Conservation (phyloP, 768 basidiomycete species). For the Podaxis rugospora region DNA sequence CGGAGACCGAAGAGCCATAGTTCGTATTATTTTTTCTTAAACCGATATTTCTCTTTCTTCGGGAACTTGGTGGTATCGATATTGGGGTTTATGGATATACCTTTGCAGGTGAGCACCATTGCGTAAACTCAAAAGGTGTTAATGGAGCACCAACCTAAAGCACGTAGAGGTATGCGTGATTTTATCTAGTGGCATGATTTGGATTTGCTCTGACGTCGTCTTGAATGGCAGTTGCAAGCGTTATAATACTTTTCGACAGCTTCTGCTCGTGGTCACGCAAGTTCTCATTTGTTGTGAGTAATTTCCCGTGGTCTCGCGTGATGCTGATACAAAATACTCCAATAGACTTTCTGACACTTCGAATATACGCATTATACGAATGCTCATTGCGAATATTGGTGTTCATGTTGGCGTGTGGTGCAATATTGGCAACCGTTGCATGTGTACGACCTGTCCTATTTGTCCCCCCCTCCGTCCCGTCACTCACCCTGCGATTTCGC, state of each 20-base stretch:
- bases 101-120: slow-evolving; percentile 13
- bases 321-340: background rate
- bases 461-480: background rate
- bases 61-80: slow-evolving; percentile 30
- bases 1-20: slow-evolving; percentile 31
- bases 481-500: too few species aligned
- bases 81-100: slow-evolving; percentile 22
- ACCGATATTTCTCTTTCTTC: slow-evolving; percentile 44
- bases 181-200: background rate
- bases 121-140: background rate
- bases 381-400: slow-evolving; percentile 32
- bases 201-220: background rate
- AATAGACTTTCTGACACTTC: slow-evolving; percentile 39
- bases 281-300: slow-evolving; percentile 41
- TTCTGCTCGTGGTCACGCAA: slow-evolving; percentile 38
- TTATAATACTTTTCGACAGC: slow-evolving; percentile 35
- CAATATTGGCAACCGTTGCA: slow-evolving; percentile 25
- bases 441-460: slow-evolving; percentile 26
- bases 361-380: slow-evolving; percentile 47
- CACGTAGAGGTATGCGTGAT: slow-evolving; percentile 1
- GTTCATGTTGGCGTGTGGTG: slow-evolving; percentile 28
- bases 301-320: background rate
- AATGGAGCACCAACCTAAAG: too few species aligned
- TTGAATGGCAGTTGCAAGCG: slow-evolving; percentile 30
- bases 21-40: slow-evolving; percentile 42